Base-by-base conservation (phyloP, 2,329 filamentous ascomycete genomes). In the Aspergillus amoenus region DNA sequence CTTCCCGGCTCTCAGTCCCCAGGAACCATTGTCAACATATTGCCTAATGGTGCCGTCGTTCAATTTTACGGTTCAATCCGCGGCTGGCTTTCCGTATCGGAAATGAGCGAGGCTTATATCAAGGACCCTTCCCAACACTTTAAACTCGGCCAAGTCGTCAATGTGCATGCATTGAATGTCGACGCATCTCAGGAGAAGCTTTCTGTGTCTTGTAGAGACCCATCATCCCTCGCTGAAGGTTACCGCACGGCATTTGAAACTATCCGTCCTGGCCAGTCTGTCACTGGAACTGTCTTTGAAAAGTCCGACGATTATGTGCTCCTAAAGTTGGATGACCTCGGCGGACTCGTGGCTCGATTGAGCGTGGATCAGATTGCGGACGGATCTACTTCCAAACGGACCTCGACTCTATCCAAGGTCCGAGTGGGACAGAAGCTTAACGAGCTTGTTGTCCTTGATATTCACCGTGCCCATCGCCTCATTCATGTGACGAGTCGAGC, bases 41-140 rank as follows among this genome's bases (percentile, higher is more conserved):
- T 91, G 56, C 76, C 84, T 3, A 85, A 86, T 52, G 94, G 94
- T 58, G 94, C 94, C 11, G 85, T 93, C 17, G 89, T 99, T 52
- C 91, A 96, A 70, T 99, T 97, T 75, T 99, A 95, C 68, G 91
- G 91, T 17, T 77, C 81, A 8, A 81, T 99, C 18, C 85, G 86
- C 63, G 95, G 89, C 8, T 99, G 95, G 78, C 81, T 99, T 54
- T 94, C 94, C 2, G 88, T 96, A 0, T 90, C 90, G 1, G 93
- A 99, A 75, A 99, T 99, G 94, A 97, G 94, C 71, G 94, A 99
- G 72, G 92, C 93, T 11, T 97, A 89, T 70, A 97, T 99, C 68
- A 85, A 89, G 64, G 90, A 97, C 68, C 92, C 94, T 4, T 85
- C 84, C 45, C 87, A 95, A 68, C 93, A 97, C 75, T 99, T 99